phyloP scores from a whole-genome alignment of 2,329 filamentous ascomycete genomes.

The Diaporthe sp. region DNA sequence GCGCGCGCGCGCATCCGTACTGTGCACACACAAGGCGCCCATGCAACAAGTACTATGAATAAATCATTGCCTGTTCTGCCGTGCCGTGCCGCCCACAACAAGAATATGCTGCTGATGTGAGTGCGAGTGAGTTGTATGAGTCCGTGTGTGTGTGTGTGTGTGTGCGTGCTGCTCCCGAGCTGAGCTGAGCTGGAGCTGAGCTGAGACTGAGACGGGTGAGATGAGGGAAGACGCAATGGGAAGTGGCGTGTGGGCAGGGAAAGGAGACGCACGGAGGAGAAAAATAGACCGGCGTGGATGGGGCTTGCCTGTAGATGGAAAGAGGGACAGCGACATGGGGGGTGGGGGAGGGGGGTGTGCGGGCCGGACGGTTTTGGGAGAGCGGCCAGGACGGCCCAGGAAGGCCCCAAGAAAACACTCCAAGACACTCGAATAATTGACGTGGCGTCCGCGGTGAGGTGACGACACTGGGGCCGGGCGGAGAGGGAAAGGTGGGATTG shows the following conservation, averaged over 20 bases:
- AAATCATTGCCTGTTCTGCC: constrained; percentile 14
- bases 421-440: constrained; percentile 36
- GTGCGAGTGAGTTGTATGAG: background rate
- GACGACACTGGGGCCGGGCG: constrained; percentile 30
- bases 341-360: background rate
- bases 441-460: constrained; percentile 36
- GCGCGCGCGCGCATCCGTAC: background rate
- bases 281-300: constrained; percentile 27
- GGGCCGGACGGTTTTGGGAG: background rate
- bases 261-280: constrained; percentile 14
- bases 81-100: constrained; percentile 26
- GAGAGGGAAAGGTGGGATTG: constrained; percentile 18
- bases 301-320: constrained; percentile 29
- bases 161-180: constrained; percentile 2
- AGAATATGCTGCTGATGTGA: constrained; percentile 15
- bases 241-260: constrained; percentile 13
- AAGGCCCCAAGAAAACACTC: background rate
- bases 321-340: constrained; percentile 19
- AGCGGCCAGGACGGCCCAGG: constrained; percentile 1
- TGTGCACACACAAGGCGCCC: background rate
- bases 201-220: constrained; percentile 29
- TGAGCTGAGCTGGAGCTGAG: constrained; percentile 31
- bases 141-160: background rate
- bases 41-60: constrained; percentile 12
- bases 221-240: constrained; percentile 25